phyloP scores from a whole-genome alignment of 208 protist genomes.

The Phytomonas sp. region DNA sequence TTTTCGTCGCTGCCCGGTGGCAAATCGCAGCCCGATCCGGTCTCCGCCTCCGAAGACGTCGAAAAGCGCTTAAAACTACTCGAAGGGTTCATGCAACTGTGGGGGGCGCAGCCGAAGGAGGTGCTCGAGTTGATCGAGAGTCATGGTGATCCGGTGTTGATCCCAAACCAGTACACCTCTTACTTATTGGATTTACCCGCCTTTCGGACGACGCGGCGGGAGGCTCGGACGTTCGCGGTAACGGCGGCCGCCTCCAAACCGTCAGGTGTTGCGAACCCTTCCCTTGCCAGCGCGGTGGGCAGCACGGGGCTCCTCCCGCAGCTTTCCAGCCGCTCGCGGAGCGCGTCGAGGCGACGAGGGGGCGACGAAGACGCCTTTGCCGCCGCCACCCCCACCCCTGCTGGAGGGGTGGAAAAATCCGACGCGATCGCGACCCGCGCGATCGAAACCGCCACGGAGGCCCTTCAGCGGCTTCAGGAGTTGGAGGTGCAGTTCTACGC shows the following conservation, averaged over 20 bases:
- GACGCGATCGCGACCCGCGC: conserved; percentile 3
- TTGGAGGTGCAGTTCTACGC: background rate
- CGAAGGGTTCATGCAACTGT: conserved; percentile 66
- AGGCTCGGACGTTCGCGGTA: conserved; percentile 29
- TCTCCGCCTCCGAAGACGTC: too few relatives aligned
- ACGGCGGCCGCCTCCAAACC: conserved; percentile 8
- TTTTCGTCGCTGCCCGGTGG: too few relatives aligned
- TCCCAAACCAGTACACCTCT: conserved; percentile 64
- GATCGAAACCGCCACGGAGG: background rate
- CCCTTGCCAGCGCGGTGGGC: conserved; percentile 9
- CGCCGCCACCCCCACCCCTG: background rate
- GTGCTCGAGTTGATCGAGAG: conserved; percentile 52
- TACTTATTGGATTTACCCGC: conserved; percentile 63
- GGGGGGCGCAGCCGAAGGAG: conserved; percentile 55
- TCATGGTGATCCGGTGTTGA: conserved; percentile 71
- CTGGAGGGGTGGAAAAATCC: background rate
- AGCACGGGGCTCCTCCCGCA: conserved; percentile 8
- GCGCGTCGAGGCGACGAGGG: conserved; percentile 14
- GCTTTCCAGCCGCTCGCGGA: conserved; percentile 15
- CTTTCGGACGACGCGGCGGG: conserved; percentile 54
- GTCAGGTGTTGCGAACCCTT: conserved; percentile 7
- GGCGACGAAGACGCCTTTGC: conserved; percentile 3
- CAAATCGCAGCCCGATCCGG: too few relatives aligned
- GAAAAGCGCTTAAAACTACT: conserved; percentile 37
- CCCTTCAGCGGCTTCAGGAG: background rate